Percentiles rank a stretch among this genome's conserved stretches.
phyloP scores from a whole-genome alignment of 2,329 filamentous ascomycete species.

The Exophiala oligosperma region DNA sequence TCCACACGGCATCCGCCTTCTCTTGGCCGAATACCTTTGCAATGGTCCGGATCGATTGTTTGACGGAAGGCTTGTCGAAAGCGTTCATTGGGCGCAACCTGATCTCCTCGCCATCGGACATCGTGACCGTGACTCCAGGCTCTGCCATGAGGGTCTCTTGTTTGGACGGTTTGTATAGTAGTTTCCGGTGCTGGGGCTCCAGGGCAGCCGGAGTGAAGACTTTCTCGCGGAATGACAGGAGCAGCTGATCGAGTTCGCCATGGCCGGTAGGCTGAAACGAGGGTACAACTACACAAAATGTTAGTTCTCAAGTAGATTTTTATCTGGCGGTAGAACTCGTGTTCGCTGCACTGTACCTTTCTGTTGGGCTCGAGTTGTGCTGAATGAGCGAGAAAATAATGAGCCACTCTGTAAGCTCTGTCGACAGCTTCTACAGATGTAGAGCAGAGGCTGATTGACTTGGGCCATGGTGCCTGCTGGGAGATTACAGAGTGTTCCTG shows the following conservation, averaged over 20 bases:
- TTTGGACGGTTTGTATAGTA: constrained; percentile 42
- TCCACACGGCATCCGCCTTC: constrained; percentile 36
- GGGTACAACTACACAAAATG: constrained; percentile 35
- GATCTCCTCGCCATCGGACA: constrained; percentile 41
- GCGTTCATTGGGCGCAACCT: constrained; percentile 39
- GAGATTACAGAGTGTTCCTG: neutral
- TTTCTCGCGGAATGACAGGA: constrained; percentile 43
- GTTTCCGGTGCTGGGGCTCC: constrained; percentile 36
- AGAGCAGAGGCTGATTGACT: constrained; percentile 38
- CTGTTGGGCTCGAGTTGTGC: constrained; percentile 18
- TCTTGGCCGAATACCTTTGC: constrained; percentile 38
- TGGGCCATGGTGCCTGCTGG: constrained; percentile 36
- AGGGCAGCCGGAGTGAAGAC: constrained; percentile 46
- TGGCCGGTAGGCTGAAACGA: constrained; percentile 41
- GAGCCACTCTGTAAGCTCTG: constrained; percentile 28
- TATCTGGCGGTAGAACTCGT: neutral
- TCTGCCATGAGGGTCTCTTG: constrained; percentile 39
- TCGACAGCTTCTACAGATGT: constrained; percentile 37
- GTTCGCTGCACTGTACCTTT: constrained; percentile 16
- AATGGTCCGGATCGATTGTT: constrained; percentile 33
- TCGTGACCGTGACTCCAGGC: constrained; percentile 41
- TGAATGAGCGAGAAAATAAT: constrained; percentile 24
- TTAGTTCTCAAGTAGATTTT: constrained; percentile 3
- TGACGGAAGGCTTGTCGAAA: constrained; percentile 36
- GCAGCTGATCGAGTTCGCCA: constrained; percentile 41